Evolutionary conservation across 768 basidiomycete species (phyloP), one percentile per base, ranked within the genome.

Genomic region (Hypsizygus marmoreus): DNA sequence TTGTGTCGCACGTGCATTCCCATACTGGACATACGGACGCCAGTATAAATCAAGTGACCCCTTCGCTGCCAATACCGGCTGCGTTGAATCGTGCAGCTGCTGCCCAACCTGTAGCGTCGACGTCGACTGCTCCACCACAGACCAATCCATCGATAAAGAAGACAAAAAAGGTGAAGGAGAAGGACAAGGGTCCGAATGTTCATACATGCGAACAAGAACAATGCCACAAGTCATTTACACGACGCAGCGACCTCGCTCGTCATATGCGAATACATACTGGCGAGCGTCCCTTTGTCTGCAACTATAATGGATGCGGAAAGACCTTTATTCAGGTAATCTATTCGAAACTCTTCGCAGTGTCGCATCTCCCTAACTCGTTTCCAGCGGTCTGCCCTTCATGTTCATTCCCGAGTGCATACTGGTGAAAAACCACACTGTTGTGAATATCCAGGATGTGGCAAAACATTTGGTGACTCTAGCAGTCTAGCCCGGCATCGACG

Each of bases 371-470:
- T 50, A 34, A 49, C 40, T 34, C 40, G 55, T 51, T 48, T 50
- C 49, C 64, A 95, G 88, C 83, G 90, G 43, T 94, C 91, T 14
- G 92, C 92, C 20, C 72, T 95, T 46, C 89, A 90, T 50, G 92
- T 95, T 2, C 93, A 95, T 63, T 74, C 77, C 40, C 84, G 93
- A 14, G 90, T 92, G 2, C 93, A 95, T 62, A 94, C 93, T 4
- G 93, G 93, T 29, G 93, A 95, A 70, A 90, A 91, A 57, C 93
- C 93, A 8, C 93, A 95, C 63, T 80, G 75, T 38, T 95, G 93
- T 69, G 89, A 91, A 70, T 91, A 92, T 63, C 88, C 87, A 2
- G 88, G 82, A 6, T 95, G 92, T 65, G 80, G 77, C 38, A 91
- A 88, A 71, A 88, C 87, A 0, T 95, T 95, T 68, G 84, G 88